These are phyloP conservation scores for Isabelozyma pseudorhagii DNA, from an alignment of 805 yeast species.

Conservation along the genomic window DNA sequence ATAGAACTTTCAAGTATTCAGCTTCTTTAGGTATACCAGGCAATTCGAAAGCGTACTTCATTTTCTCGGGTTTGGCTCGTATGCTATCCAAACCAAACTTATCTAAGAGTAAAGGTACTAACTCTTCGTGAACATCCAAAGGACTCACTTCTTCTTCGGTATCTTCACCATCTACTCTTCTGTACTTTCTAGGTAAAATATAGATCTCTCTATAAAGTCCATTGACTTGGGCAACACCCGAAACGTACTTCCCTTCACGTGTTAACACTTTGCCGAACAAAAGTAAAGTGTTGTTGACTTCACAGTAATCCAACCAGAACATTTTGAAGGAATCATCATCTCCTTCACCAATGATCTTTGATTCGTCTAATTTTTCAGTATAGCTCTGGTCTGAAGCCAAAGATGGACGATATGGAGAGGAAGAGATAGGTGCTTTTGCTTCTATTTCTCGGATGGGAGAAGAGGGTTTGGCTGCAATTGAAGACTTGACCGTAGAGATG, in stretches of 20 bases:
- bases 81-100: conserved; percentile 60
- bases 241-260: conserved; percentile 54
- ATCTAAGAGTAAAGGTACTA: conserved; percentile 60
- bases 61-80: conserved; percentile 66
- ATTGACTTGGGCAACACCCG: conserved; percentile 73
- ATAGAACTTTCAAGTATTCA: conserved; percentile 72
- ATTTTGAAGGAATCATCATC: conserved; percentile 53
- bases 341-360: conserved; percentile 12
- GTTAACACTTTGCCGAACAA: conserved; percentile 80
- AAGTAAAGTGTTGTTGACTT: conserved; percentile 63
- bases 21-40: conserved; percentile 75
- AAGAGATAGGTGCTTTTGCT: neutral
- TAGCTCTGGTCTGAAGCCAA: conserved; percentile 17
- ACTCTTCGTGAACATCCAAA: conserved; percentile 74
- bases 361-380: conserved; percentile 32
- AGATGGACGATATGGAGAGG: conserved; percentile 17
- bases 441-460: conserved; percentile 1
- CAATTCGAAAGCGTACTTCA: conserved; percentile 86
- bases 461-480: conserved; percentile 17
- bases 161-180: conserved; percentile 39
- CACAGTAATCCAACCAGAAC: conserved; percentile 90
- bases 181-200: conserved; percentile 64
- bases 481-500: conserved; percentile 31
- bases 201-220: conserved; percentile 70
- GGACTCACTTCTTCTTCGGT: conserved; percentile 41